Percentiles rank a stretch among this genome's conserved stretches.
Conservation (phyloP, 2,329 filamentous ascomycete genomes). For the Trichoderma guizhouense region DNA sequence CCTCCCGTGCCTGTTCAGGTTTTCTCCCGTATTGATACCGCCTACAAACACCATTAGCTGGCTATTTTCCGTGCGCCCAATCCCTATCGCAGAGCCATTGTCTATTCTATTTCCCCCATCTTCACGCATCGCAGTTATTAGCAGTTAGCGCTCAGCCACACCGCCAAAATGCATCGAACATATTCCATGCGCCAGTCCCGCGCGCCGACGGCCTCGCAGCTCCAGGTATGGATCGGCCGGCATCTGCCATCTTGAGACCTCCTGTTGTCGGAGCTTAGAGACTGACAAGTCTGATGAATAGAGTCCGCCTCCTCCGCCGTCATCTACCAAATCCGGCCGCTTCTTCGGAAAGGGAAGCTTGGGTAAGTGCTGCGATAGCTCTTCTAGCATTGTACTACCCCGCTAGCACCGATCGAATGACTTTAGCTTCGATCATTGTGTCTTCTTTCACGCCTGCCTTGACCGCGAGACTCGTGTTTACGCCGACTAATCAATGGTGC, state of each 20-base stretch:
- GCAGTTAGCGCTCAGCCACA: conserved; percentile 22
- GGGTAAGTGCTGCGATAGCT: conserved; percentile 58
- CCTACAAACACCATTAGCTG: conserved; percentile 1
- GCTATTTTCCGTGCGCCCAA: conserved; percentile 4
- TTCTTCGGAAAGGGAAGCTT: conserved; percentile 84
- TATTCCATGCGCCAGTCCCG: conserved; percentile 98
- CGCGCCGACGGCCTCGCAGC: conserved; percentile 85
- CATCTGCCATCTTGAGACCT: background rate
- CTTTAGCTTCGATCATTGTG: background rate
- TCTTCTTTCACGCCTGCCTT: too few relatives aligned
- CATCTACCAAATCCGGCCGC: conserved; percentile 84
- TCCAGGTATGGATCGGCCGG: conserved; percentile 45
- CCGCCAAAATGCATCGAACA: conserved; percentile 81
- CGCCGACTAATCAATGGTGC: background rate
- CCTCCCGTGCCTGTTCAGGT: background rate
- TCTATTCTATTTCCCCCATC: background rate
- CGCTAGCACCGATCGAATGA: background rate
- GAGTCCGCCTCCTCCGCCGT: conserved; percentile 89
- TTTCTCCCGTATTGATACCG: background rate
- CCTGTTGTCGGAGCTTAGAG: background rate
- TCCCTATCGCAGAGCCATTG: background rate
- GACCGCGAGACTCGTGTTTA: background rate
- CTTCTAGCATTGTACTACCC: background rate
- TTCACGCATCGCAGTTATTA: conserved; percentile 15
- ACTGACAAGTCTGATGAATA: conserved; percentile 39